Percentiles rank a stretch among this genome's conserved stretches.
phyloP scores from a whole-genome alignment of 1,139 yeast genomes.

The Blastobotrys capitulatus region DNA sequence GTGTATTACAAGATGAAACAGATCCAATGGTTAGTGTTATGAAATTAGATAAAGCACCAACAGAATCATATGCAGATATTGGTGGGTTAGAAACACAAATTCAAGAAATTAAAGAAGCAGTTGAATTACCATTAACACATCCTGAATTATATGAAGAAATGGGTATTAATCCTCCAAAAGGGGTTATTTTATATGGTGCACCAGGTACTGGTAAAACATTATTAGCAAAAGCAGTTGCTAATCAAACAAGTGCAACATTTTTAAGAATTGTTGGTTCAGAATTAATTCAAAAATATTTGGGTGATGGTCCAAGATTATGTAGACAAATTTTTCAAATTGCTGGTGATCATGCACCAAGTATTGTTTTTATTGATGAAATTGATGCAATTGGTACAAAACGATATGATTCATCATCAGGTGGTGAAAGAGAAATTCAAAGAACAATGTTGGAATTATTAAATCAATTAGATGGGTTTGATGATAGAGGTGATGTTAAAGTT shows the following conservation, averaged over 20 bases:
- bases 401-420: slow-evolving; percentile 93
- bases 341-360: slow-evolving; percentile 94
- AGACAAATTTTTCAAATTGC: slow-evolving; percentile 96
- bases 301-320: slow-evolving; percentile 95
- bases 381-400: slow-evolving; percentile 99
- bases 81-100: slow-evolving; percentile 96
- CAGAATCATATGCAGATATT: slow-evolving; percentile 93
- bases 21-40: slow-evolving; percentile 97
- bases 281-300: slow-evolving; percentile 91
- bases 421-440: slow-evolving; percentile 97
- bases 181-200: slow-evolving; percentile 96
- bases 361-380: slow-evolving; percentile 96
- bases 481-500: slow-evolving; percentile 96
- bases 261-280: slow-evolving; percentile 96
- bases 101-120: slow-evolving; percentile 97
- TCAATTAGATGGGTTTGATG: slow-evolving; percentile 97
- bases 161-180: slow-evolving; percentile 99
- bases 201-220: slow-evolving; percentile 99
- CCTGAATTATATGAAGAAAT: slow-evolving; percentile 97
- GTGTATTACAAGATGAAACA: slow-evolving; percentile 93
- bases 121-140: slow-evolving; percentile 94
- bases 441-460: slow-evolving; percentile 96
- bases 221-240: slow-evolving; percentile 97
- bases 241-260: slow-evolving; percentile 95
- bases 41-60: slow-evolving; percentile 97